Percentiles rank a stretch among this genome's conserved stretches.
phyloP scores from a whole-genome alignment of 306 rosid species.

The Adenanthera pavonina region DNA sequence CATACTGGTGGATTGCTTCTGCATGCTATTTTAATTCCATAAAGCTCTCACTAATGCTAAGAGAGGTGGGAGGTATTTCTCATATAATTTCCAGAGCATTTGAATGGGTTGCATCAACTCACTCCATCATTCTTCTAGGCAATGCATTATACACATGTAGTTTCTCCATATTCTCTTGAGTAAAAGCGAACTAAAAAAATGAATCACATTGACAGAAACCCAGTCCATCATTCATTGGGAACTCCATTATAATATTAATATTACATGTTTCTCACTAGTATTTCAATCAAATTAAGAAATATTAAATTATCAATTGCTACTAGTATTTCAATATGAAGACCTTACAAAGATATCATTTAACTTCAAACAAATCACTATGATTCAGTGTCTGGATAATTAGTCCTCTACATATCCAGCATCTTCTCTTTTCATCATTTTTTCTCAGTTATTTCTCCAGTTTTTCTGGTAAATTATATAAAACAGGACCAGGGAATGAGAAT shows the following conservation, averaged over 20 bases:
- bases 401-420: not conserved
- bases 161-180: not conserved
- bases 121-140: not conserved
- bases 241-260: not conserved
- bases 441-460: not conserved
- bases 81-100: not conserved
- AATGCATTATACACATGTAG: not conserved
- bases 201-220: not conserved
- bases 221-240: not conserved
- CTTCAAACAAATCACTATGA: not conserved
- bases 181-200: not conserved
- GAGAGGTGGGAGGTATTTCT: not conserved
- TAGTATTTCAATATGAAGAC: not conserved
- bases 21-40: not conserved
- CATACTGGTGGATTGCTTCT: no score
- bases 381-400: not conserved
- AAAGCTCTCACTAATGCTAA: not conserved
- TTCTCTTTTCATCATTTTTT: not conserved
- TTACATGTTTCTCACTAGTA: not conserved
- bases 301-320: not conserved
- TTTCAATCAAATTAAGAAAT: not conserved
- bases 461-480: conserved; percentile 19
- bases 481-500: conserved; percentile 13
- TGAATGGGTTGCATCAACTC: not conserved
- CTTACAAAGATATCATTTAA: not conserved